These are phyloP conservation scores for Adenanthera pavonina DNA, from an alignment of 306 rosid species.

Conservation along the genomic window DNA sequence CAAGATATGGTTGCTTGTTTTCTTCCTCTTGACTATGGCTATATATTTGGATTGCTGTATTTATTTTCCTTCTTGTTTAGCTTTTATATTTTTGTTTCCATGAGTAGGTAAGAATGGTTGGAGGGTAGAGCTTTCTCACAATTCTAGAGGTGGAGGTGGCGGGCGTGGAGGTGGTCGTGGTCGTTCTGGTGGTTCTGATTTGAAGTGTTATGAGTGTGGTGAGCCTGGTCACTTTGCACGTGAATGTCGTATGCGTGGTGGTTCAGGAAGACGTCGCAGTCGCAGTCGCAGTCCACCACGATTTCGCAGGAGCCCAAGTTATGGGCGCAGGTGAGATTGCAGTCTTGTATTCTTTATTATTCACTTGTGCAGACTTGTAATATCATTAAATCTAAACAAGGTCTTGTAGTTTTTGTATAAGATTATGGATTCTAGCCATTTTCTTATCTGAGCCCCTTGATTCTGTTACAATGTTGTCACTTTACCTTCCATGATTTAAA, in stretches of 20 bases:
- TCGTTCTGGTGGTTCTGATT: constrained; percentile 92
- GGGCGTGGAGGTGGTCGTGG: constrained; percentile 69
- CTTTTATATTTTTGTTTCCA: constrained; percentile 13
- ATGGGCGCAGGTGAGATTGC: constrained; percentile 81
- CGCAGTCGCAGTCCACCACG: constrained; percentile 95
- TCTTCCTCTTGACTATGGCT: neutral
- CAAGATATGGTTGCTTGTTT: neutral
- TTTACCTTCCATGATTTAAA: neutral
- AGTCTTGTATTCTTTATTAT: neutral
- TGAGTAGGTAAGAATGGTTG: constrained; percentile 93
- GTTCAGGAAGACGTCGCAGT: constrained; percentile 91
- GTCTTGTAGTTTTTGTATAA: neutral
- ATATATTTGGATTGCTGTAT: neutral
- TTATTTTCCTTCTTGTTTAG: neutral
- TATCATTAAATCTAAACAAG: neutral
- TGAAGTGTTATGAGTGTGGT: constrained; percentile 98
- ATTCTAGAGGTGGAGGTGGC: constrained; percentile 79
- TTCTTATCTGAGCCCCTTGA: neutral
- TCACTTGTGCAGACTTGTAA: neutral
- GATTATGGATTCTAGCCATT: neutral
- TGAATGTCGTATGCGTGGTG: constrained; percentile 91
- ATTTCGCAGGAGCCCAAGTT: constrained; percentile 96
- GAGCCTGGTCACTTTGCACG: constrained; percentile 99
- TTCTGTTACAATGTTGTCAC: neutral
- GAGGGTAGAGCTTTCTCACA: constrained; percentile 99